Evolutionary conservation across 495 filamentous ascomycete species (phyloP).

Genomic region (Friedmanniomyces endolithicus): DNA sequence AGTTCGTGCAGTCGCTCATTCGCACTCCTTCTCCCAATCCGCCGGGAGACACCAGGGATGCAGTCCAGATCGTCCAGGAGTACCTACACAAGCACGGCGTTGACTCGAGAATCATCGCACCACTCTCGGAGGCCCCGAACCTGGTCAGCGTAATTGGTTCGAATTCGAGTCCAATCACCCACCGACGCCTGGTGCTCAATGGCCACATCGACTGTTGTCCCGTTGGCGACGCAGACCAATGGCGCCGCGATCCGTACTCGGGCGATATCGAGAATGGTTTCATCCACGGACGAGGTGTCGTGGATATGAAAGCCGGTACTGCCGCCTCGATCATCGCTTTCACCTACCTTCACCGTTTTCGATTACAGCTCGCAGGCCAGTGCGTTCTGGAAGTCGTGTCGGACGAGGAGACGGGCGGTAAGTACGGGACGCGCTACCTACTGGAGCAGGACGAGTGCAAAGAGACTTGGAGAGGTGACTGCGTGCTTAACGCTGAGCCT

Average conservation of each 20-base stretch:
- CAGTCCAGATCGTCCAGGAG: constrained; percentile 1
- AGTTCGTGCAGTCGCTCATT: constrained; percentile 12
- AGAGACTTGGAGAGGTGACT: constrained; percentile 13
- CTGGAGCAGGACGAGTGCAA: constrained; percentile 1
- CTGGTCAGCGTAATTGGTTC: constrained; percentile 9
- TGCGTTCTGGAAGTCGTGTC: constrained; percentile 10
- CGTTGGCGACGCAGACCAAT: constrained; percentile 14
- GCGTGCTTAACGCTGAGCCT: constrained; percentile 20
- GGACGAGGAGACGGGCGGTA: constrained; percentile 22
- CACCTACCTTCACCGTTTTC: constrained; percentile 9
- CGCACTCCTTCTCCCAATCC: constrained; percentile 15
- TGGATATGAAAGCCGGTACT: constrained; percentile 21
- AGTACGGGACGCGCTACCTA: constrained; percentile 15
- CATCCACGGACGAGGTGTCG: constrained; percentile 15
- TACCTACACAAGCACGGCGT: constrained; percentile 5
- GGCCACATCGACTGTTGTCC: constrained; percentile 18
- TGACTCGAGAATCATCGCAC: constrained; percentile 4
- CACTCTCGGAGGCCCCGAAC: constrained; percentile 5
- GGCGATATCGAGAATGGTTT: constrained; percentile 12
- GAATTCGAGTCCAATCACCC: background rate
- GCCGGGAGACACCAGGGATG: constrained; percentile 15
- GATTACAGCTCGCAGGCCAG: background rate
- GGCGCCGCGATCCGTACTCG: constrained; percentile 16
- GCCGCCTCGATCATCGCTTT: constrained; percentile 17
- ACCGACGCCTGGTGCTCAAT: constrained; percentile 3